A percentile compares a stretch with the other conserved stretches of the same genome.
Evolutionary conservation across 2,329 filamentous ascomycete species (phyloP).

Genomic region (Colletotrichum cordylinicola): DNA sequence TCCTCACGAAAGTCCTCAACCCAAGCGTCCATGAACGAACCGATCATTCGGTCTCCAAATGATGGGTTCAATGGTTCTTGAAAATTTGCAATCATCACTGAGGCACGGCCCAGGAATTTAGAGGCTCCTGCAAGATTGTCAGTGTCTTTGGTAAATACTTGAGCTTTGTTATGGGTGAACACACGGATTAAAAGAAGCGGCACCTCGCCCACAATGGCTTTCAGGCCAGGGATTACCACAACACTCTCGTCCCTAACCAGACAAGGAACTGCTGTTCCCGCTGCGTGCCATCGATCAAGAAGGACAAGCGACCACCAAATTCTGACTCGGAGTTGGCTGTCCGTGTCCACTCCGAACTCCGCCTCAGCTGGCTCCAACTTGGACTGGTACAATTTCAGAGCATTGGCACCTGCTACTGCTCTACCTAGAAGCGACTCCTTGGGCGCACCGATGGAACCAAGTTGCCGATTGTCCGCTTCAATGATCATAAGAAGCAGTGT

Average conservation of each 20-base stretch:
- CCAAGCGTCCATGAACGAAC: slow-evolving; percentile 58
- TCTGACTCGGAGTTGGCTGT: slow-evolving; percentile 66
- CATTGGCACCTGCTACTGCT: slow-evolving; percentile 70
- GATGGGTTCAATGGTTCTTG: slow-evolving; percentile 9
- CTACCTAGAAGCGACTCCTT: slow-evolving; percentile 65
- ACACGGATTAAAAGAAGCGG: slow-evolving; percentile 71
- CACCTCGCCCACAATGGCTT: slow-evolving; percentile 64
- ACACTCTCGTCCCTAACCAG: slow-evolving; percentile 68
- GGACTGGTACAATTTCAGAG: slow-evolving; percentile 63
- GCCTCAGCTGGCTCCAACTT: slow-evolving; percentile 43
- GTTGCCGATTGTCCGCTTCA: slow-evolving; percentile 63
- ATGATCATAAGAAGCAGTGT: slow-evolving; percentile 70
- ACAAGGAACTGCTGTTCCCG: slow-evolving; percentile 67
- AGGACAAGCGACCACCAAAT: slow-evolving; percentile 77
- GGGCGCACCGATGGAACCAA: slow-evolving; percentile 49
- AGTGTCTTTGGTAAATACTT: background rate
- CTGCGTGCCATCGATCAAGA: slow-evolving; percentile 76
- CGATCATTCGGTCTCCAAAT: slow-evolving; percentile 38
- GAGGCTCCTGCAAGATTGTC: slow-evolving; percentile 52
- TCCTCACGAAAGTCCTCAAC: slow-evolving; percentile 71
- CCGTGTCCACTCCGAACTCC: slow-evolving; percentile 61
- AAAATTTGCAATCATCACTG: slow-evolving; percentile 39
- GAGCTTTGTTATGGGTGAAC: slow-evolving; percentile 32
- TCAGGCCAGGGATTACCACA: slow-evolving; percentile 64
- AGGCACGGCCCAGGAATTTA: slow-evolving; percentile 54